Percentiles rank a stretch among this genome's conserved stretches.
phyloP scores from a whole-genome alignment of 768 basidiomycete species.

The Leccinum pellstonianum region DNA sequence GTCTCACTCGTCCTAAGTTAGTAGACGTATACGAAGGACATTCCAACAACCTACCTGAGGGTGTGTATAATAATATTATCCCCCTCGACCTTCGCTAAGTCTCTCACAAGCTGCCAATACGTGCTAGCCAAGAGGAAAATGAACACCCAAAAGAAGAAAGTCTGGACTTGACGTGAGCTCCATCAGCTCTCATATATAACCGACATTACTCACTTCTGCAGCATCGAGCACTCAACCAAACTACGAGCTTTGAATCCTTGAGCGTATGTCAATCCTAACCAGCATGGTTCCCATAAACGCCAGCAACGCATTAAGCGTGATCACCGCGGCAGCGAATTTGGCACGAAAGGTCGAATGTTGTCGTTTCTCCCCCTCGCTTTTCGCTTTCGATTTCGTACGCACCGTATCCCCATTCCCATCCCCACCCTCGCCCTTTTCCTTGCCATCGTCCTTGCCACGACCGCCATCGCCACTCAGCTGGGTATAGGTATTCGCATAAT shows the following conservation, averaged over 20 bases:
- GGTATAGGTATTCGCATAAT: constrained; percentile 1
- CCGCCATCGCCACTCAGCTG: background rate
- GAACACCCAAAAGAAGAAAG: constrained; percentile 88
- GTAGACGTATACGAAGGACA: too few relatives aligned
- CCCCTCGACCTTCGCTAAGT: constrained; percentile 63
- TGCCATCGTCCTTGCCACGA: background rate
- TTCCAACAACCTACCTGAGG: too few relatives aligned
- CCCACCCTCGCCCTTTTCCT: background rate
- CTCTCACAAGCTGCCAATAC: constrained; percentile 87
- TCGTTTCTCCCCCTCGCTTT: constrained; percentile 42
- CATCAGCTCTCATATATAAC: background rate
- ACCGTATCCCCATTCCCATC: background rate
- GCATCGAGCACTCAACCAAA: constrained; percentile 88
- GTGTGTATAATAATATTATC: too few relatives aligned
- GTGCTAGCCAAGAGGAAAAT: constrained; percentile 92
- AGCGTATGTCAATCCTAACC: constrained; percentile 66
- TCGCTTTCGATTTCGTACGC: background rate
- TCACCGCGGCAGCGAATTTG: constrained; percentile 81
- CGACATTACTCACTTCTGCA: constrained; percentile 72
- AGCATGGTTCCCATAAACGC: constrained; percentile 64
- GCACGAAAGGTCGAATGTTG: constrained; percentile 81
- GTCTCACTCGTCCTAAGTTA: constrained; percentile 19
- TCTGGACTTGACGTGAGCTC: constrained; percentile 43
- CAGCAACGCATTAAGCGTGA: constrained; percentile 71
- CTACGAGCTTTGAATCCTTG: constrained; percentile 90